Conservation (phyloP, 78 protist genomes). For the Polysphondylium violaceum region DNA sequence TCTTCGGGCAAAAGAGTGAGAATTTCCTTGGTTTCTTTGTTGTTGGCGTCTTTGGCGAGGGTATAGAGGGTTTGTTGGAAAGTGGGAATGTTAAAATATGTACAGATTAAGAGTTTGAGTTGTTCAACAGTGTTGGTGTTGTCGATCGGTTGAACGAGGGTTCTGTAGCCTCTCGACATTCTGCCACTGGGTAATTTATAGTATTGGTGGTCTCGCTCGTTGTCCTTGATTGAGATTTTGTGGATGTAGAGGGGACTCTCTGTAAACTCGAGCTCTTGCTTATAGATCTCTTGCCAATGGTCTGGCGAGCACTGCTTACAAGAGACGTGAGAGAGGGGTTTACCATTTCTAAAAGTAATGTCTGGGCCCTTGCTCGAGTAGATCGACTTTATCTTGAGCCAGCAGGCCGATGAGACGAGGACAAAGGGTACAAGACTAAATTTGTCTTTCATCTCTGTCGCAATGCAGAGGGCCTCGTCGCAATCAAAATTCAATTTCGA, state of each 20-base stretch:
- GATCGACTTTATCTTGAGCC: no score
- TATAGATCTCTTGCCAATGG: no score
- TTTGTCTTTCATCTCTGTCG: no score
- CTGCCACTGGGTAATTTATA: constrained; percentile 39
- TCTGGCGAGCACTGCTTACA: no score
- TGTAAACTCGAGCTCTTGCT: constrained; percentile 15
- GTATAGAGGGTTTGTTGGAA: constrained; percentile 27
- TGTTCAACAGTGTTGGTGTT: constrained; percentile 7
- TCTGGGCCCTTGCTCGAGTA: no score
- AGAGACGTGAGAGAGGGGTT: no score
- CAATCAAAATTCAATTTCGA: no score
- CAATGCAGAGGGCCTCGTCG: no score
- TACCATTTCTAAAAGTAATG: no score
- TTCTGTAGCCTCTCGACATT: constrained; percentile 36
- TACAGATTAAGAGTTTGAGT: constrained; percentile 31
- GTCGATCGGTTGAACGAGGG: constrained; percentile 34
- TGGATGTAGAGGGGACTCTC: constrained; percentile 24
- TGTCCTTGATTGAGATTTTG: not conserved
- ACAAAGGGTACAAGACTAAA: no score
- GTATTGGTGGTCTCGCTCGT: constrained; percentile 46
- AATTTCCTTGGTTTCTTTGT: not conserved
- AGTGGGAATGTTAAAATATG: not conserved
- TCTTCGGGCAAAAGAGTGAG: not conserved
- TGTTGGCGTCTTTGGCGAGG: not conserved
- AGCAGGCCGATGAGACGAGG: no score